Base-by-base conservation (phyloP, 331 rosid genomes). In the Malus hybrid region DNA sequence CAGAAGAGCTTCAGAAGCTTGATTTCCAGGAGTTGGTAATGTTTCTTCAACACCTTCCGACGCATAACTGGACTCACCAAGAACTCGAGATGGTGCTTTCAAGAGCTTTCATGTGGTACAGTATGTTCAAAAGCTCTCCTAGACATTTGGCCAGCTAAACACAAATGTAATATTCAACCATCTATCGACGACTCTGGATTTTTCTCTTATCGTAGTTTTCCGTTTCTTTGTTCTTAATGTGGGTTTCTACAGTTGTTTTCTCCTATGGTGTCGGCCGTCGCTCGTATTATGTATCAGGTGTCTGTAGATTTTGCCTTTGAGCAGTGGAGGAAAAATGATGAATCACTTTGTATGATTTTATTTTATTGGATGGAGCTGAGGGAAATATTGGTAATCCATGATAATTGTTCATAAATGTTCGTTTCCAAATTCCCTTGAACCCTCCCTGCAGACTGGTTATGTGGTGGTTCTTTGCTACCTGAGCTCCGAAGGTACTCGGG, bases 11-110 rank as follows among this genome's bases (percentile, higher is more conserved):
- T 29, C 90, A 81, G 86, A 89, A 89, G 85, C 93, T 90, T 83
- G 99, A 95, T 81, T 95, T 95, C 84, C 97, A 95, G 80, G 97
- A 95, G 74, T 78, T 90, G 82, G 99, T 95, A 34, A 92, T 95
- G 97, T 95, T 95, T 83, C 97, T 95, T 76, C 99, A 95, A 85
- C 99, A 90, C 77, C 91, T 92, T 77, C 97, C 99, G 53, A 95
- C 97, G 16, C 86, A 89, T 62, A 88, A 81, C 79, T 95, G 97
- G 99, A 83, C 86, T 67, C 88, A 92, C 73, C 96, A 92, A 81
- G 99, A 95, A 82, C 97, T 95, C 1, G 99, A 95, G 86, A 89
- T 85, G 91, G 97, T 95, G 74, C 97, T 95, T 56, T 95, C 97
- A 58, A 91, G 97, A 33, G 96, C 97, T 61, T 92, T 85, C 84